phyloP scores from a whole-genome alignment of 1,139 yeast genomes.

The Blastobotrys proliferans region DNA sequence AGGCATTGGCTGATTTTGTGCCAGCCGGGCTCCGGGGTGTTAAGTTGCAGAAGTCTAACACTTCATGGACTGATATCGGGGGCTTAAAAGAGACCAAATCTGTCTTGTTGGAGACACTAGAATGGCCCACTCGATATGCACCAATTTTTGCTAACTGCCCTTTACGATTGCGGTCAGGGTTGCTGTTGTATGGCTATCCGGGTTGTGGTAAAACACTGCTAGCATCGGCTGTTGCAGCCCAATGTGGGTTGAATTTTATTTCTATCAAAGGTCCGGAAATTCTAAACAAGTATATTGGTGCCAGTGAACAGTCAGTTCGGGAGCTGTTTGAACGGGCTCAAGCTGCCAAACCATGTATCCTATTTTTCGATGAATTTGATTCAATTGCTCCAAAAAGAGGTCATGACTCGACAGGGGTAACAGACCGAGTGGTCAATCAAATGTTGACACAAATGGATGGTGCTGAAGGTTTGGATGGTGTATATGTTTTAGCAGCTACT shows the following conservation, averaged over 20 bases:
- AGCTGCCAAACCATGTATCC: slow-evolving; percentile 88
- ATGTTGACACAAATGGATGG: slow-evolving; percentile 99
- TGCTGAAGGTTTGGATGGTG: slow-evolving; percentile 97
- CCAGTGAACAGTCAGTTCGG: slow-evolving; percentile 91
- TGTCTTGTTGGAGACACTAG: slow-evolving; percentile 77
- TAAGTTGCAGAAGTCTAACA: slow-evolving; percentile 70
- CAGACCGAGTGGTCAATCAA: slow-evolving; percentile 96
- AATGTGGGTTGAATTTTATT: slow-evolving; percentile 90
- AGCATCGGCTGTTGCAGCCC: slow-evolving; percentile 92
- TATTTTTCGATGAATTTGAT: slow-evolving; percentile 95
- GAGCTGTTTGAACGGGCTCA: slow-evolving; percentile 92
- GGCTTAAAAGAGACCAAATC: slow-evolving; percentile 76
- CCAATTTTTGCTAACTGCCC: slow-evolving; percentile 91
- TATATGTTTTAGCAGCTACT: slow-evolving; percentile 94
- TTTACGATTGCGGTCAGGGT: slow-evolving; percentile 80
- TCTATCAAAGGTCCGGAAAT: slow-evolving; percentile 96
- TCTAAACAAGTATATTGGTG: slow-evolving; percentile 93
- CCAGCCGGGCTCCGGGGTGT: slow-evolving; percentile 87
- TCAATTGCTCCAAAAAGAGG: slow-evolving; percentile 98
- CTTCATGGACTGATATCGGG: slow-evolving; percentile 85
- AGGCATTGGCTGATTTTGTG: slow-evolving; percentile 61
- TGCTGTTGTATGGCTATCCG: slow-evolving; percentile 88
- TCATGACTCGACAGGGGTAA: slow-evolving; percentile 96
- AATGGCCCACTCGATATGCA: slow-evolving; percentile 96
- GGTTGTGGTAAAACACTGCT: slow-evolving; percentile 95